phyloP scores from a whole-genome alignment of 192 early-diverging fungal species.

The Phycomyces nitens region DNA sequence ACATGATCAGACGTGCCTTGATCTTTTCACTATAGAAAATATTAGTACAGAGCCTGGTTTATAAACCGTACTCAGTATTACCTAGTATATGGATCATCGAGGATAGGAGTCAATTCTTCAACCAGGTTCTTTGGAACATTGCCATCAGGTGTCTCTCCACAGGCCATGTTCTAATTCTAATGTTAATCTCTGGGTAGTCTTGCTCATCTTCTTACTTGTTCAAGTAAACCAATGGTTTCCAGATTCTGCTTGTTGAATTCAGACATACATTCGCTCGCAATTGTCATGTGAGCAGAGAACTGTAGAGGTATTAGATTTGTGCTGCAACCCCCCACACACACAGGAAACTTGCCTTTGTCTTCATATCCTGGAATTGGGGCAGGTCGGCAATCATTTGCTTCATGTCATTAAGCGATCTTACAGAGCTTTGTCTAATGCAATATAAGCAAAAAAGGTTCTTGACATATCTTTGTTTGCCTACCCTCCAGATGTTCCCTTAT shows the following conservation, averaged over 20 bases:
- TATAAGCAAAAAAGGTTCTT: background rate
- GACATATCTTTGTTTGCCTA: slow-evolving; percentile 5
- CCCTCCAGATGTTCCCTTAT: slow-evolving; percentile 56
- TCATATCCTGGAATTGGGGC: slow-evolving; percentile 86
- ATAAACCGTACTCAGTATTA: slow-evolving; percentile 17
- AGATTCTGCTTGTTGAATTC: slow-evolving; percentile 70
- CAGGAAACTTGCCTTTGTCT: slow-evolving; percentile 41
- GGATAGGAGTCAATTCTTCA: slow-evolving; percentile 70
- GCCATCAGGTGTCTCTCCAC: slow-evolving; percentile 75
- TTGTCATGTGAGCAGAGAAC: slow-evolving; percentile 83
- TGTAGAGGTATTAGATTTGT: no score
- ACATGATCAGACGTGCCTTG: slow-evolving; percentile 75
- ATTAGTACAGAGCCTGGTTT: background rate
- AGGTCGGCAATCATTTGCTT: slow-evolving; percentile 79
- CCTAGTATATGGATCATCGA: slow-evolving; percentile 66
- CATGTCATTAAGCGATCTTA: slow-evolving; percentile 68
- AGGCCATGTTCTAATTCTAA: slow-evolving; percentile 60
- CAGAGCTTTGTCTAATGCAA: slow-evolving; percentile 9
- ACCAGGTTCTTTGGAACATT: slow-evolving; percentile 60
- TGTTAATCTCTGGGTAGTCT: no score
- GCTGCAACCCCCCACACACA: no score
- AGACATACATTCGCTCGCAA: slow-evolving; percentile 79
- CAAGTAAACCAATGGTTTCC: slow-evolving; percentile 64
- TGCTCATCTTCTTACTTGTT: slow-evolving; percentile 61
- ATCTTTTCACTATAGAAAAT: slow-evolving; percentile 50